A percentile compares a stretch with the other conserved stretches of the same genome.
Evolutionary conservation across 768 basidiomycete species (phyloP).

Genomic region (Tephrocybe sp.): DNA sequence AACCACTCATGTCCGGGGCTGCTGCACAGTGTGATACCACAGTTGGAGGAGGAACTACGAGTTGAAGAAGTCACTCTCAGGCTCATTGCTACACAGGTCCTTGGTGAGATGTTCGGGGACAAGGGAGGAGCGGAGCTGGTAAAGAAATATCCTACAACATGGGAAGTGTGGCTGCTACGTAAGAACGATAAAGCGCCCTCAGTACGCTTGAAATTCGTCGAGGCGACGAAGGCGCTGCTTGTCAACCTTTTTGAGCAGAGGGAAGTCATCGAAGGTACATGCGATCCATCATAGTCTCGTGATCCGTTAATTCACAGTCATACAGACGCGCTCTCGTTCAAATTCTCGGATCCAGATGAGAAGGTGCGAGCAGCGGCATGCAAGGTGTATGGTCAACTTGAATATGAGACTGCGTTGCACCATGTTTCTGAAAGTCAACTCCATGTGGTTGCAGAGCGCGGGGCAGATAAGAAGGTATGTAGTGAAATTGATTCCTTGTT

Average conservation of each 20-base stretch:
- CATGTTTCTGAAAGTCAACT: constrained; percentile 69
- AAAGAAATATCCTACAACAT: constrained; percentile 79
- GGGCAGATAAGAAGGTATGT: constrained; percentile 88
- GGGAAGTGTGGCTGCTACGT: constrained; percentile 81
- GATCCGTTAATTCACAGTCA: neutral
- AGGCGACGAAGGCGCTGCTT: constrained; percentile 62
- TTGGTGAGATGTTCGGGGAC: constrained; percentile 91
- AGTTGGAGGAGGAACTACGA: constrained; percentile 87
- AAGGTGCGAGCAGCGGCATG: constrained; percentile 86
- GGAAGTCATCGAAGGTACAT: constrained; percentile 71
- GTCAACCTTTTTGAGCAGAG: constrained; percentile 65
- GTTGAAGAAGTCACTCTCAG: constrained; percentile 74
- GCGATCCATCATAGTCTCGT: neutral
- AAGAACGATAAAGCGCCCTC: constrained; percentile 70
- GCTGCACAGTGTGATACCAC: constrained; percentile 88
- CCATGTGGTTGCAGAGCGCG: constrained; percentile 64
- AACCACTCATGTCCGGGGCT: constrained; percentile 78
- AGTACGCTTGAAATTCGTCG: constrained; percentile 81
- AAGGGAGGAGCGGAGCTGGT: constrained; percentile 72
- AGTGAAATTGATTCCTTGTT: constrained; percentile 12
- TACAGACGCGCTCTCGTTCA: constrained; percentile 58
- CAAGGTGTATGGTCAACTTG: constrained; percentile 76
- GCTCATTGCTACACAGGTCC: constrained; percentile 76
- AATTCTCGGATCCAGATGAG: constrained; percentile 88
- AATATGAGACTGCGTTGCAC: constrained; percentile 89